Evolutionary conservation across 257 asterid species (phyloP).

Genomic region (Scutellaria galericulata): DNA sequence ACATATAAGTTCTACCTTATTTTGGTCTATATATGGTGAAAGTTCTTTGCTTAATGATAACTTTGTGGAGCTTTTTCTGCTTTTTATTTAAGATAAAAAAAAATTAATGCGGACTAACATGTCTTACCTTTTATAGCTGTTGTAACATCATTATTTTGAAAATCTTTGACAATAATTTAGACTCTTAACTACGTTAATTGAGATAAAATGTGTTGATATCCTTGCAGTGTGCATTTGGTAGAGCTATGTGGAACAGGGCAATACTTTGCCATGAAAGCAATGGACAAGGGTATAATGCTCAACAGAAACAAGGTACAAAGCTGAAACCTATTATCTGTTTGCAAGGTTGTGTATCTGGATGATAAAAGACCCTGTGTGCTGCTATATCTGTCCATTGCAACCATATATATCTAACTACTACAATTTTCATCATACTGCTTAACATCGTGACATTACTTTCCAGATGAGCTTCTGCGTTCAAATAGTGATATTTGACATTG

Average conservation of each 20-base stretch:
- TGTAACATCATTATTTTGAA: background rate
- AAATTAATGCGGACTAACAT: background rate
- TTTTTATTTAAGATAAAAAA: background rate
- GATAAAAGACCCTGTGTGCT: slow-evolving; percentile 21
- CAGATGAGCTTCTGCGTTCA: slow-evolving; percentile 3
- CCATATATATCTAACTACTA: background rate
- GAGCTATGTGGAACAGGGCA: slow-evolving; percentile 87
- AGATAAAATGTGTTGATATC: slow-evolving; percentile 16
- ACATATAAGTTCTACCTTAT: background rate
- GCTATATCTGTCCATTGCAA: background rate
- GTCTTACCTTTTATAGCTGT: slow-evolving; percentile 2
- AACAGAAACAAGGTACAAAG: slow-evolving; percentile 81
- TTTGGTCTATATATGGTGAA: background rate
- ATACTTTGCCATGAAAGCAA: slow-evolving; percentile 92
- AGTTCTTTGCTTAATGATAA: background rate
- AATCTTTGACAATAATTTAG: background rate
- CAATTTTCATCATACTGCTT: background rate
- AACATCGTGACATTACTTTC: background rate
- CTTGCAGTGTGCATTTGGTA: slow-evolving; percentile 91
- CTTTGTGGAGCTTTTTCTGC: background rate
- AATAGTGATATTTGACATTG: background rate
- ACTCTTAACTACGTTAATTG: slow-evolving; percentile 11
- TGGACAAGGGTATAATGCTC: slow-evolving; percentile 96
- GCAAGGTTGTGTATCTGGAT: background rate
- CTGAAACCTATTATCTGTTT: slow-evolving; percentile 15